Evolutionary conservation across 148 eudicot genomes (phyloP).

Genomic region (Rhododendron mucronatum): DNA sequence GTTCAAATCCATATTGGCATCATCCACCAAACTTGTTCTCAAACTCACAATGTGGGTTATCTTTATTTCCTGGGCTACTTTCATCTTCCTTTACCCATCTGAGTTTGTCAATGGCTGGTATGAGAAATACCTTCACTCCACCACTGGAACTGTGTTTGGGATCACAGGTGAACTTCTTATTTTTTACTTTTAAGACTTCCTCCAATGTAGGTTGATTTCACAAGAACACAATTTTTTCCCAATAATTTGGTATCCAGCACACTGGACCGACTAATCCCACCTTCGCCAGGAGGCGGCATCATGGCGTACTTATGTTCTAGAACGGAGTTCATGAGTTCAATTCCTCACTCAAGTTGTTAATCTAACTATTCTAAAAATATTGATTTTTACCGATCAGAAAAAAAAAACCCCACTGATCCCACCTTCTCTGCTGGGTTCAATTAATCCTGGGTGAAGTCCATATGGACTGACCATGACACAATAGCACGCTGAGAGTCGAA

Average conservation of each 20-base stretch:
- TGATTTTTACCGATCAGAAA: too few species aligned
- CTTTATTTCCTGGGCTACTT: slow-evolving; percentile 52
- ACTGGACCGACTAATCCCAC: too few species aligned
- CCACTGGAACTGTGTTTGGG: slow-evolving; percentile 13
- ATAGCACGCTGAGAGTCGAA: not conserved
- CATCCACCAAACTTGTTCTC: slow-evolving; percentile 54
- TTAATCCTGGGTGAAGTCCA: not conserved
- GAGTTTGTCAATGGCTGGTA: slow-evolving; percentile 18
- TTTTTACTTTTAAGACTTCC: not conserved
- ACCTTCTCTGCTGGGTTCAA: not conserved
- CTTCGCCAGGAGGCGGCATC: too few species aligned
- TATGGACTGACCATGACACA: not conserved
- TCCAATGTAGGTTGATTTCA: not conserved
- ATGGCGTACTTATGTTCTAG: too few species aligned
- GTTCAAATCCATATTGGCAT: slow-evolving; percentile 17
- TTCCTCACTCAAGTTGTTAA: too few species aligned
- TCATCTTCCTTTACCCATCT: slow-evolving; percentile 57
- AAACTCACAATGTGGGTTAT: slow-evolving; percentile 62
- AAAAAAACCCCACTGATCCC: not conserved
- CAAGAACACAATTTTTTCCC: not conserved
- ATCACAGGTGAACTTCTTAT: slow-evolving; percentile 1
- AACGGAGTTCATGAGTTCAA: too few species aligned
- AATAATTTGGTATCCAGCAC: too few species aligned
- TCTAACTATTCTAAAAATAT: too few species aligned
- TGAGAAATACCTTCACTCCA: slow-evolving; percentile 21